Evolutionary conservation across 2,329 filamentous ascomycete species (phyloP), one percentile per base, ranked within the genome.

Genomic region (Aspergillus sp.): DNA sequence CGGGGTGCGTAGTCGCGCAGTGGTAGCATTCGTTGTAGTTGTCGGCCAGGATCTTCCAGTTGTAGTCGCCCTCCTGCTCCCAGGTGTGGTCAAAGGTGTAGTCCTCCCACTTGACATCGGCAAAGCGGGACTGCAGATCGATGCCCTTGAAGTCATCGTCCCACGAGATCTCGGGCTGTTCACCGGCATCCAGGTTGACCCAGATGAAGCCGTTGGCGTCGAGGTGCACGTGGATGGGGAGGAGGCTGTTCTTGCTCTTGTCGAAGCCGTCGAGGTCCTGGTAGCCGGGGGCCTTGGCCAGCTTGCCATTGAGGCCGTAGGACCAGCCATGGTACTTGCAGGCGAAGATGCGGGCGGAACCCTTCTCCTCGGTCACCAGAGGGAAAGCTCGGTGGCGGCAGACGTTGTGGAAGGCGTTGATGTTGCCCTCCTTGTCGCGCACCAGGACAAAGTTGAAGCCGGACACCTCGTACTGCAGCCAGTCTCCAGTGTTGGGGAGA

Each of bases 241-340:
- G 77, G 2, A 87, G 79, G 3, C 81, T 78, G 63, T 86, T 85
- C 68, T 82, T 72, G 47, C 75, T 75, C 73, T 81, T 83, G 68
- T 86, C 81, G 63, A 87, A 87, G 8, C 79, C 82, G 0, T 78
- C 74, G 2, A 85, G 72, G n/a, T 82, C 80, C 57, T 85, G 78
- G 66, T 84, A 87, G 0, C 81, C 78, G 0, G 84, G 84, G 0
- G 85, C 84, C 68, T 87, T 87, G 52, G 83, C 81, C 1, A 87
- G 76, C 54, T 83, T 84, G 19, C 84, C 84, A 42, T 80, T 81
- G 8, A 86, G 71, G 5, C 82, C 82, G 60, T 86, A 86, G 0
- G 82, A 84, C 84, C 85, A 87, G 48, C 84, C 84, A 66, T 86
- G 84, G 64, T 87, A 87, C 63, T 82, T 82, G 79, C 84, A 87